Evolutionary conservation across 805 yeast species (phyloP), one percentile per base, ranked within the genome.

Genomic region (Lipomyces kockii): DNA sequence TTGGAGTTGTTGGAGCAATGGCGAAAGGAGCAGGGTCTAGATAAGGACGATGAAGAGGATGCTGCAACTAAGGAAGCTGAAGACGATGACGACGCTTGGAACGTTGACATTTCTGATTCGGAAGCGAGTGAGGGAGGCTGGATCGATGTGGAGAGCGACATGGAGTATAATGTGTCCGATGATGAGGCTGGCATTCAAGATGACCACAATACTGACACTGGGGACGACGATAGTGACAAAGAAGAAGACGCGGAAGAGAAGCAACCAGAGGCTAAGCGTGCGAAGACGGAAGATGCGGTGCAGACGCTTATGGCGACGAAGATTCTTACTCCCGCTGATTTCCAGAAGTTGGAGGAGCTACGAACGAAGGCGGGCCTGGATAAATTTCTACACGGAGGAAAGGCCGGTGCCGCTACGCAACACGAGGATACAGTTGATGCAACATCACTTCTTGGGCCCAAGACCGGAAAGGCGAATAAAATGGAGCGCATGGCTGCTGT

Each of bases 271-370:
- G 22, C 57, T 17, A 62, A 61, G 61, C 46, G 61, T 25, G 34
- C 75, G 52, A 79, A 78, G 70, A 74, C 80, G 32, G 82, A 77
- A 34, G 81, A 82, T 29, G 58, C 64, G 25, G 81, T 84, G n/a
- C 83, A 84, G 81, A 80, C 83, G 64, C 87, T 91, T 71, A 89
- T 88, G 51, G 84, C 90, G n/a, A 84, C 87, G 60, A 87, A 90
- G 73, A 89, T 95, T 68, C 84, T 95, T 73, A 95, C 99, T 0
- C 99, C 99, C 27, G 98, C 98, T 0, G 99, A 95, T 82, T 95
- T 93, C 77, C 97, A 97, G 70, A 94, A 94, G 80, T 83, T 95
- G 74, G 94, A 94, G 75, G 97, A 95, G 79, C 84, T 95, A 74
- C 86, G 87, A 75, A 83, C 86, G 20, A 88, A 90, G 78, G 97